A percentile compares a stretch with the other conserved stretches of the same genome.
These are phyloP conservation scores for Arthroderma sp. DNA, from an alignment of 2,329 filamentous ascomycete genomes.

Conservation along the genomic window DNA sequence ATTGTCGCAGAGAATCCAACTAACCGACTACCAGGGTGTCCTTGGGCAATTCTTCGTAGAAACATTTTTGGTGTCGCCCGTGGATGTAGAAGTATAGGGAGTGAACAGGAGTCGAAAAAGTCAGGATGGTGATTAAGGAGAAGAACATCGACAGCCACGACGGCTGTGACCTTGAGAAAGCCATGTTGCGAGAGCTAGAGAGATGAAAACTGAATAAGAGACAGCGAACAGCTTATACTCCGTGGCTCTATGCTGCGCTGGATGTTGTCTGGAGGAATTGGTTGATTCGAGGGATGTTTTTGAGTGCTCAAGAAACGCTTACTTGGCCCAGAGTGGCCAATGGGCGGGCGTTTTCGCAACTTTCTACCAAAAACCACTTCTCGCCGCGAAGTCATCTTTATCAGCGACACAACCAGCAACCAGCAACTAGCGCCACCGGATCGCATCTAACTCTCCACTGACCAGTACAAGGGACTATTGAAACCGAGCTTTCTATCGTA, in stretches of 20 bases:
- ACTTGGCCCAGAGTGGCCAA: slow-evolving; percentile 6
- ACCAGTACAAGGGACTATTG: neutral
- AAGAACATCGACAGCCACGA: slow-evolving; percentile 37
- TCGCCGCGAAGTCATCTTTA: neutral
- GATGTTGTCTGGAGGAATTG: neutral
- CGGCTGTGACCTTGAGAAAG: slow-evolving; percentile 23
- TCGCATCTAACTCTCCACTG: neutral
- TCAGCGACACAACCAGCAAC: neutral
- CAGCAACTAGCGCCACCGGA: neutral
- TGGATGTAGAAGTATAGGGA: slow-evolving; percentile 96
- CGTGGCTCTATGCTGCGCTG: neutral
- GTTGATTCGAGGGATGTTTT: neutral
- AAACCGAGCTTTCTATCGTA: neutral
- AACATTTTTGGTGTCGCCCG: slow-evolving; percentile 75
- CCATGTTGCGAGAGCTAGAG: slow-evolving; percentile 21
- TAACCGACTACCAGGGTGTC: slow-evolving; percentile 83
- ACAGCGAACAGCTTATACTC: neutral
- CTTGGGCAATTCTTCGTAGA: slow-evolving; percentile 96
- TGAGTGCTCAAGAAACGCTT: neutral
- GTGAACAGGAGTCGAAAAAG: slow-evolving; percentile 51
- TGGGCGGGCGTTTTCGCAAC: neutral
- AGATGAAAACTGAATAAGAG: neutral
- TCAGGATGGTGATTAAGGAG: slow-evolving; percentile 55
- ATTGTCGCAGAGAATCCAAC: neutral
- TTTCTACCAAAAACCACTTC: neutral